These are phyloP conservation scores for Achaetomiella virescens DNA, from an alignment of 495 filamentous ascomycete genomes.

Conservation along the genomic window DNA sequence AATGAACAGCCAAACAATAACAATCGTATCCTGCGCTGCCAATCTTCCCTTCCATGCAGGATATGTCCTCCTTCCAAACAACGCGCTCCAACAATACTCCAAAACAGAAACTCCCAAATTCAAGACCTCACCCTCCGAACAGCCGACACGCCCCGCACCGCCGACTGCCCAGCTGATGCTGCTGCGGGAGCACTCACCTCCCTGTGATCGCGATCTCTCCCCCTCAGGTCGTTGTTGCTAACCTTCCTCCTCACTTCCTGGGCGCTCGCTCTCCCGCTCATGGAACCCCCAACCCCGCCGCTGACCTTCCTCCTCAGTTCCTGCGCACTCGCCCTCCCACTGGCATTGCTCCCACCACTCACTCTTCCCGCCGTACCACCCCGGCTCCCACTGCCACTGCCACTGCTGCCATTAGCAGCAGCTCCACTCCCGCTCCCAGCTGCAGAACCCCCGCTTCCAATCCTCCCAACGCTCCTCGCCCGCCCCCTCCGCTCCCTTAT, in stretches of 20 bases:
- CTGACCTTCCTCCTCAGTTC: background rate
- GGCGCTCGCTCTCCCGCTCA: background rate
- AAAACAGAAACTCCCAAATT: background rate
- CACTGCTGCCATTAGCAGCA: background rate
- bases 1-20: background rate
- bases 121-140: background rate
- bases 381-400: background rate
- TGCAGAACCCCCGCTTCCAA: background rate
- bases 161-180: background rate
- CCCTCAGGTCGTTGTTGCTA: background rate
- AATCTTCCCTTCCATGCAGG: background rate
- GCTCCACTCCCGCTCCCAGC: background rate
- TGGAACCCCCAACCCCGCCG: too few relatives aligned
- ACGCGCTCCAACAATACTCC: background rate
- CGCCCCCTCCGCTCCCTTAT: constrained; percentile 49
- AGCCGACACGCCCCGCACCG: background rate
- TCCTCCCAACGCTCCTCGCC: constrained; percentile 24
- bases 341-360: background rate
- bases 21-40: background rate
- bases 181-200: constrained; percentile 4
- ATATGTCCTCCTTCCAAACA: background rate
- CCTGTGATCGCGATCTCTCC: background rate
- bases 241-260: constrained; percentile 1
- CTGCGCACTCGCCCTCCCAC: background rate
- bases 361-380: too few relatives aligned